Base-by-base conservation (phyloP, 2,329 filamentous ascomycete genomes). In the Cyanodermella asteris region DNA sequence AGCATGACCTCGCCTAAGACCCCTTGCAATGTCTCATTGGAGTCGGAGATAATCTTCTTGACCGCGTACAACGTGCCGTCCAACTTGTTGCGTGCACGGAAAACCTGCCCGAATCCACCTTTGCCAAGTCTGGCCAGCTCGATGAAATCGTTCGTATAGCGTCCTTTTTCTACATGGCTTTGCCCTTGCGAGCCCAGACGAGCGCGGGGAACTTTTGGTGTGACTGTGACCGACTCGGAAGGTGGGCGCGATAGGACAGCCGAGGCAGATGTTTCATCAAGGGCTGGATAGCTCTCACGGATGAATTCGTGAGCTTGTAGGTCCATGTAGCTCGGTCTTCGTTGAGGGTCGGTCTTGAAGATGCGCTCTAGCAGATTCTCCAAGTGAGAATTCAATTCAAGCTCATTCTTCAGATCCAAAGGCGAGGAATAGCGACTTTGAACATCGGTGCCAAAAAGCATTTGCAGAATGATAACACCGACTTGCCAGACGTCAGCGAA, bases 401-500 rank as follows among this genome's bases (percentile, higher is more conserved):
- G 50, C 1, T 68, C 67, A 8, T 72, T 68, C 42, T 78, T 70
- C 25, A 91, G 50, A 20, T 68, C 65, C 28, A 63, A 65, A 2
- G 84, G 82, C 1, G 80, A 90, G 10, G 71, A 70, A 45, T 87
- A 84, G 30, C 71, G 74, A 30, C 72, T 61, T 11, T 74, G 57
- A 5, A 80, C 64, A 35, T 80, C 68, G 17, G 80, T 57, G 3
- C 87, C 87, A 44, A 93, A 84, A 4, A 87, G 64, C 80, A 94
- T 93, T 44, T 97, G 84, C 19, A 91, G 49, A 37, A 93, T 76
- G 5, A 93, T 64, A 16, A 93, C 67, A 4, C 87, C 87, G 38
- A 97, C 69, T 36, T 93, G 77, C 87, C 87, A 97, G 6, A 94
- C 66, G 44, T 94, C 87, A 1, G 80, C n/a, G n/a, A n/a, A n/a